phyloP scores from a whole-genome alignment of 108 stramenopile species.

The Hondaea fermentalgiana region DNA sequence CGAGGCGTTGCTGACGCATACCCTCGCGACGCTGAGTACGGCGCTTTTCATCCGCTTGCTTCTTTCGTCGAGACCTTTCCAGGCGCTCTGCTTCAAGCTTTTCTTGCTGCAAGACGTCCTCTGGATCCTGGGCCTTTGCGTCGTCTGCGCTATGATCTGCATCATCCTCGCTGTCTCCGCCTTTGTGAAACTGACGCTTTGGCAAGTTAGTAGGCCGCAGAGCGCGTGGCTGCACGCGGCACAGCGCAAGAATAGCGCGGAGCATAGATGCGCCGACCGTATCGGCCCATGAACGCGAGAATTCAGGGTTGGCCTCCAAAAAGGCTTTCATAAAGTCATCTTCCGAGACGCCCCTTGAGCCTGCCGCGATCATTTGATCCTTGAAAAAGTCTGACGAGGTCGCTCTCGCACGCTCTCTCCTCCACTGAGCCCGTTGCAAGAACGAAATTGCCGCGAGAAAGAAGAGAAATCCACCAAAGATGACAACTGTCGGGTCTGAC shows the following conservation, averaged over 20 bases:
- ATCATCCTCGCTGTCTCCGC: not conserved
- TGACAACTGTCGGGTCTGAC: not conserved
- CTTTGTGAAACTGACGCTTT: not conserved
- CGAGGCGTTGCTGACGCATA: not conserved
- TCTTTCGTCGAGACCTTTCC: not conserved
- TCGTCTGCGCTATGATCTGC: not conserved
- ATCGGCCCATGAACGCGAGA: not conserved
- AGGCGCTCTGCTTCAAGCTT: not conserved
- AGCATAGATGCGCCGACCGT: not conserved
- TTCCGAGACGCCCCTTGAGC: not conserved
- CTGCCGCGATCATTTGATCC: not conserved
- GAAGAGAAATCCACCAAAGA: not conserved
- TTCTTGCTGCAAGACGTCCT: not conserved
- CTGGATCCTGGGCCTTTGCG: not conserved
- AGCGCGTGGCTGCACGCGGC: not conserved
- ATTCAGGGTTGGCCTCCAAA: not conserved
- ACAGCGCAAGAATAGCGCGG: not conserved
- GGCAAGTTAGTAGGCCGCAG: not conserved
- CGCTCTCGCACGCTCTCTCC: not conserved
- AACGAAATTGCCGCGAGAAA: not conserved
- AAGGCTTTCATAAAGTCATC: not conserved
- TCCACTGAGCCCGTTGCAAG: not conserved
- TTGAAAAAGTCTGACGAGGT: not conserved
- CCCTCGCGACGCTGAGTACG: not conserved
- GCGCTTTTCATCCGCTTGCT: not conserved